These are phyloP conservation scores for Microthyrium microscopicum DNA, from an alignment of 2,329 filamentous ascomycete genomes.

Conservation along the genomic window DNA sequence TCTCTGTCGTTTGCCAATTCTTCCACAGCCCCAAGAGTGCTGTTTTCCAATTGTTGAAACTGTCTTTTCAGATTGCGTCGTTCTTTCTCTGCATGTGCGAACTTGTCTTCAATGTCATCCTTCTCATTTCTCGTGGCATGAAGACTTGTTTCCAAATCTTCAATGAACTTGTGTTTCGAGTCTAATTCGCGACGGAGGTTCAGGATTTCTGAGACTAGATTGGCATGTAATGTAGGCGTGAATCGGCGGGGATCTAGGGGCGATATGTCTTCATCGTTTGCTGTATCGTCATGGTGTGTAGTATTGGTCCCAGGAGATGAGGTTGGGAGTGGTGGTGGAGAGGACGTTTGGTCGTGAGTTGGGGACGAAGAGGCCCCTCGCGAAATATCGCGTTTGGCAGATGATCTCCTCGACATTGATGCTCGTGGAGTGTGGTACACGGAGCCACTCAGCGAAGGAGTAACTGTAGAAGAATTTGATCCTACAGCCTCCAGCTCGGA, in stretches of 20 bases:
- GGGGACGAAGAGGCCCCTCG: conserved; percentile 34
- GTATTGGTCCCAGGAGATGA: conserved; percentile 36
- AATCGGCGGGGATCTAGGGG: conserved; percentile 81
- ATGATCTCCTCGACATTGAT: conserved; percentile 43
- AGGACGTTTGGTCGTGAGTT: conserved; percentile 44
- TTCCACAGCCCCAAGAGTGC: conserved; percentile 68
- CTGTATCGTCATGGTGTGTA: conserved; percentile 28
- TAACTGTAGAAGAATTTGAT: conserved; percentile 41
- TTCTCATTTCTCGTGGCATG: conserved; percentile 57
- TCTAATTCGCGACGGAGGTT: conserved; percentile 77
- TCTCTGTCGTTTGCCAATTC: conserved; percentile 77
- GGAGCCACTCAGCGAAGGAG: conserved; percentile 53
- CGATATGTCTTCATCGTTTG: conserved; percentile 51
- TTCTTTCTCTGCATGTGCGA: conserved; percentile 55
- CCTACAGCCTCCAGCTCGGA: conserved; percentile 26
- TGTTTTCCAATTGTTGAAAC: conserved; percentile 71
- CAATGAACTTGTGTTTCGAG: conserved; percentile 72
- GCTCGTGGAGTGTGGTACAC: conserved; percentile 48
- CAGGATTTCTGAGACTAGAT: conserved; percentile 85
- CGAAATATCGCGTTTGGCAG: conserved; percentile 24
- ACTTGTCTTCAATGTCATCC: conserved; percentile 47
- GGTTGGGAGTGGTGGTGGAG: conserved; percentile 46
- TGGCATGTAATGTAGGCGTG: conserved; percentile 88
- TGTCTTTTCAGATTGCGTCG: conserved; percentile 68
- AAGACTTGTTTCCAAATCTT: conserved; percentile 61